Percentiles rank a stretch among this genome's conserved stretches.
Evolutionary conservation across 331 rosid genomes (phyloP).

Genomic region (Acacia concinna): DNA sequence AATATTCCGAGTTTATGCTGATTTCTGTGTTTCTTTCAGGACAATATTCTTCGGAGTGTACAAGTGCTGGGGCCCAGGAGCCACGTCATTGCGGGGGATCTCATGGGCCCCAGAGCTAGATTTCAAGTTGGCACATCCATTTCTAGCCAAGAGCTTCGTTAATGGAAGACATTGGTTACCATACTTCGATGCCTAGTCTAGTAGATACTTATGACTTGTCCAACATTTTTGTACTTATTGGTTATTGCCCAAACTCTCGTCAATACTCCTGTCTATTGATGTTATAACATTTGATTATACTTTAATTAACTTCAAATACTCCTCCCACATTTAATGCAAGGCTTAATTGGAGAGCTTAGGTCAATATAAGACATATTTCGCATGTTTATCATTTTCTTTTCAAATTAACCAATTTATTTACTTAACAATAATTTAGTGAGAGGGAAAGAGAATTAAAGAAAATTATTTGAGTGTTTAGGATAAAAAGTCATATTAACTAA

Average conservation of each 20-base stretch:
- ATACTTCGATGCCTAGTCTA: slow-evolving; percentile 56
- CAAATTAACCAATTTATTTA: too few relatives aligned
- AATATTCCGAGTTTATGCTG: not conserved
- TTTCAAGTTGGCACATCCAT: slow-evolving; percentile 70
- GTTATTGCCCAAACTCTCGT: too few relatives aligned
- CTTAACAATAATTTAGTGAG: too few relatives aligned
- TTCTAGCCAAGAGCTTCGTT: slow-evolving; percentile 73
- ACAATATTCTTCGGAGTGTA: slow-evolving; percentile 72
- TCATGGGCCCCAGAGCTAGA: slow-evolving; percentile 71
- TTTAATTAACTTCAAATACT: not conserved
- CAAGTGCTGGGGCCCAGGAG: slow-evolving; percentile 91
- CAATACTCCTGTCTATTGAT: too few relatives aligned
- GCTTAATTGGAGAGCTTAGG: too few relatives aligned
- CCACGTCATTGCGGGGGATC: slow-evolving; percentile 45
- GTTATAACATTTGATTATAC: slow-evolving; percentile 8
- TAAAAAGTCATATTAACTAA: too few relatives aligned
- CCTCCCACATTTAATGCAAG: too few relatives aligned
- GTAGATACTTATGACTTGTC: not conserved
- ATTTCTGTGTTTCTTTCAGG: slow-evolving; percentile 33
- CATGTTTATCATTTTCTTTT: too few relatives aligned
- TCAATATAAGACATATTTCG: too few relatives aligned
- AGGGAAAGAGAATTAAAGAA: too few relatives aligned
- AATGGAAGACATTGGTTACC: slow-evolving; percentile 89
- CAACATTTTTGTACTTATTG: not conserved
- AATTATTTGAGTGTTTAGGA: too few relatives aligned